These are phyloP conservation scores for Neofusicoccum cordaticola DNA, from an alignment of 2,329 filamentous ascomycete species.

Conservation along the genomic window DNA sequence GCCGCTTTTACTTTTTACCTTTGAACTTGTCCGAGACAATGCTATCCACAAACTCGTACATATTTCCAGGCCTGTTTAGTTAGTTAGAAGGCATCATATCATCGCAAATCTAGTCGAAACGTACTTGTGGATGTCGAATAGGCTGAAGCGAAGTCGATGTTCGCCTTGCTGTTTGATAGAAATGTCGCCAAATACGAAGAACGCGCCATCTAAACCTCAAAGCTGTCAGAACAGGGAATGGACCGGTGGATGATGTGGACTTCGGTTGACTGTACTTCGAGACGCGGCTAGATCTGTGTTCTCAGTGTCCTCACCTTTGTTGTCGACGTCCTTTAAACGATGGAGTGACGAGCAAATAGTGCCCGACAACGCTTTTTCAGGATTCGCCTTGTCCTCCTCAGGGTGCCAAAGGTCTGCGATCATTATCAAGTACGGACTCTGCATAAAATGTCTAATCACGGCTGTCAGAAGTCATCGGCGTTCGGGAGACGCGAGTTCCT, in stretches of 20 bases:
- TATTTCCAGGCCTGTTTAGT: not conserved
- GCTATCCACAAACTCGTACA: conserved; percentile 46
- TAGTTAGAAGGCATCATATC: not conserved
- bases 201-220: conserved; percentile 63
- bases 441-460: conserved; percentile 54
- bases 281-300: too few relatives aligned
- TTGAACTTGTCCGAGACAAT: conserved; percentile 66
- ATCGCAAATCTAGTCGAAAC: conserved; percentile 22
- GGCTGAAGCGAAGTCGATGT: conserved; percentile 71
- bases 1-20: conserved; percentile 48
- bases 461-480: conserved; percentile 21
- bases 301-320: conserved; percentile 47
- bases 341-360: conserved; percentile 78
- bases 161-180: conserved; percentile 72
- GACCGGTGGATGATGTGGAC: too few relatives aligned
- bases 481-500: conserved; percentile 29
- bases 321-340: conserved; percentile 73
- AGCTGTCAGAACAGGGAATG: conserved; percentile 4
- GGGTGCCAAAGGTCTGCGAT: conserved; percentile 50
- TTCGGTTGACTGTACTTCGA: too few relatives aligned
- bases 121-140: conserved; percentile 69
- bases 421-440: conserved; percentile 65
- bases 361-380: conserved; percentile 60
- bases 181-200: conserved; percentile 88
- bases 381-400: conserved; percentile 43